These are phyloP conservation scores for Thuidium tamariscinum DNA, from an alignment of 225 moss, liverwort and hornwort species.

Conservation along the genomic window DNA sequence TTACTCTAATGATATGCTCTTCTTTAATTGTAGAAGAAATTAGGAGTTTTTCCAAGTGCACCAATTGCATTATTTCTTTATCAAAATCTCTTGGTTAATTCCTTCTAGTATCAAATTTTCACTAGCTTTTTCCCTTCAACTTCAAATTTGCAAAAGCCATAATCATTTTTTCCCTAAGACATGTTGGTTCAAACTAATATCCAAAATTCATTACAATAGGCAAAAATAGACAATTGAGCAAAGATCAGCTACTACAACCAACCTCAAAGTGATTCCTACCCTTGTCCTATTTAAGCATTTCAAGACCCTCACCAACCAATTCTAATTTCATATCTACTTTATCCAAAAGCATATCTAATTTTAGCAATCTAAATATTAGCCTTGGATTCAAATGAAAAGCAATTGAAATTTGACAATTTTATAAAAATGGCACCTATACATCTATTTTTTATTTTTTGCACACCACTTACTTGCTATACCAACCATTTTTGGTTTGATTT, in stretches of 20 bases:
- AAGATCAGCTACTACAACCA: accelerated
- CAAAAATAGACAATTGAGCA: accelerated
- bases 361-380: accelerated
- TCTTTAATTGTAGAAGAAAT: neutral
- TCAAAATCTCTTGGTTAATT: neutral
- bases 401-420: accelerated
- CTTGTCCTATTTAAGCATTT: too few species aligned
- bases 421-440: accelerated
- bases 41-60: neutral
- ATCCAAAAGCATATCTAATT: too few species aligned
- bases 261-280: too few species aligned
- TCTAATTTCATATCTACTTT: accelerated
- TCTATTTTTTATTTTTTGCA: neutral
- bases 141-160: neutral
- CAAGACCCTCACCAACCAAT: neutral
- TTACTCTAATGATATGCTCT: accelerated
- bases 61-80: accelerated
- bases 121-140: neutral
- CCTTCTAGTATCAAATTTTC: neutral
- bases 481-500: accelerated
- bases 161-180: neutral
- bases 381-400: neutral
- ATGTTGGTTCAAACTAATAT: accelerated
- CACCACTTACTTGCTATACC: accelerated
- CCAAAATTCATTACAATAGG: neutral